Evolutionary conservation across 1,284 basidiomycete genomes (phyloP), one percentile per base, ranked within the genome.

Genomic region (Puccinia horiana): DNA sequence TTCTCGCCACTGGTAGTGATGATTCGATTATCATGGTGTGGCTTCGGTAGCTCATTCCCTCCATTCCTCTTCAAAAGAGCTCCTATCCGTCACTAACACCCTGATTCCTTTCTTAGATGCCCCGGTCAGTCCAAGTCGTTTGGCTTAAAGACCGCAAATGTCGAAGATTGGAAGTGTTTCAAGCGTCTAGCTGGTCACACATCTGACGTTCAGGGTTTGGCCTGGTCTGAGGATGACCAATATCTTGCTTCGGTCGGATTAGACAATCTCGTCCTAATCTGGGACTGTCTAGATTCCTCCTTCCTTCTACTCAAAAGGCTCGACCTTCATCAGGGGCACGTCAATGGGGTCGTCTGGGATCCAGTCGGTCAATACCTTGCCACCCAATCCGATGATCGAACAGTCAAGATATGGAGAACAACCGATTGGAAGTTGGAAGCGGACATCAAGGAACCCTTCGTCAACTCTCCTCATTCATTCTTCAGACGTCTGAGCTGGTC

Each of bases 291-390:
- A 11, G 94, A 94, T 0, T 92, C 89, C 83, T 94, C 93, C 0
- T 91, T 96, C 63, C 93, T 94, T 93, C 81, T 81, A 90, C 85
- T 26, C 26, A 29, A 90, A 69, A 94, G 92, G 85, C 90, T 99
- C 47, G 93, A 94, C 82, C 91, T 92, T 78, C 97, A 99, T 86
- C 92, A 94, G 85, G 96, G 96, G 6, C 98, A 98, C 87, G 95
- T 99, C 84, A 99, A 99, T 88, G 97, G 97, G 78, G 94, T 99
- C 73, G 95, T 94, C 85, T 99, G 96, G 91, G 97, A 99, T 88
- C 96, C 97, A 0, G 93, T 96, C 5, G 96, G 96, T 69, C 93
- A 98, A 87, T 98, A 92, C 86, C 91, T 99, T 76, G 95, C 95
- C 9, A 97, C 95, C n/a, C 89, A 89, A 85, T 96, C 95, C 18